These are phyloP conservation scores for Oryza punctata DNA, from an alignment of 176 grass and related monocot genomes.

Conservation along the genomic window DNA sequence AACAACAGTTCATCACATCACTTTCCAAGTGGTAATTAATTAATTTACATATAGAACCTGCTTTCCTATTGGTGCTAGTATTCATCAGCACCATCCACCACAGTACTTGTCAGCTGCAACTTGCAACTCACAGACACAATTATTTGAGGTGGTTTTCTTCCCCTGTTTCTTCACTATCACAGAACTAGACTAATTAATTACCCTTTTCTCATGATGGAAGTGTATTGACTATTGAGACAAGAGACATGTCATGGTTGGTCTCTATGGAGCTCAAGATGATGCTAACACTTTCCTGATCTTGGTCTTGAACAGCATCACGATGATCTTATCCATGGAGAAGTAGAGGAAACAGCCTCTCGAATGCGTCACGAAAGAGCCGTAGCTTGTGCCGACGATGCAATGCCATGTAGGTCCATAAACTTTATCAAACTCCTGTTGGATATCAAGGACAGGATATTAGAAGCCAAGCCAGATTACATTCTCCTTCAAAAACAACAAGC, in stretches of 20 bases:
- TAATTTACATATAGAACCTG: conserved; percentile 20
- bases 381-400: conserved; percentile 82
- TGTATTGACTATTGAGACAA: background rate
- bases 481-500: background rate
- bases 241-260: conserved; percentile 13
- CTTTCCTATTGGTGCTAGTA: background rate
- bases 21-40: conserved; percentile 16
- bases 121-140: conserved; percentile 4
- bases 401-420: conserved; percentile 75
- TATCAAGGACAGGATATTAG: conserved; percentile 18
- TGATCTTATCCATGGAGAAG: conserved; percentile 83
- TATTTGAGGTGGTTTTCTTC: conserved; percentile 35
- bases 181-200: conserved; percentile 14
- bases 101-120: conserved; percentile 5
- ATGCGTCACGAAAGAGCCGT: conserved; percentile 78
- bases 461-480: background rate
- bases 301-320: conserved; percentile 85
- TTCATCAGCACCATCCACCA: background rate
- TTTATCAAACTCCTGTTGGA: conserved; percentile 76
- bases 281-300: conserved; percentile 59
- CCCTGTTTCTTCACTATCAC: conserved; percentile 12
- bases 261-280: conserved; percentile 39
- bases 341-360: conserved; percentile 77
- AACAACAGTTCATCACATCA: conserved; percentile 17
- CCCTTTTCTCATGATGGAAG: background rate